Conservation (phyloP, 306 rosid species). For the Neltuma alba region DNA sequence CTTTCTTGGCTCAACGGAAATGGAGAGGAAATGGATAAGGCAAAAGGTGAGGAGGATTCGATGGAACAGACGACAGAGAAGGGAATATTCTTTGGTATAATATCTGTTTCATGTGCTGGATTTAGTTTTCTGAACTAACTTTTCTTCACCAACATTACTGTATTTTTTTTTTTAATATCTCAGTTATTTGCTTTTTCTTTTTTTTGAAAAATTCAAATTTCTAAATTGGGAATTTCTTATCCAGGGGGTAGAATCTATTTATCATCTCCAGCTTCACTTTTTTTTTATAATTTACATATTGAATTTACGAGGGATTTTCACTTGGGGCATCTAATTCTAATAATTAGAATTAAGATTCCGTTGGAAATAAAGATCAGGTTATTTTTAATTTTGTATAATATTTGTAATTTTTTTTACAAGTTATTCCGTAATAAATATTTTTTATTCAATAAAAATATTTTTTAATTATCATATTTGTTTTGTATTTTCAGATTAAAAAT, state of each 20-base stretch:
- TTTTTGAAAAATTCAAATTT: not conserved
- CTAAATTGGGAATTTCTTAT: not conserved
- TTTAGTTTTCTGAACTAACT: not conserved
- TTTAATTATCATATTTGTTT: too few relatives aligned
- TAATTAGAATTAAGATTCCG: too few relatives aligned
- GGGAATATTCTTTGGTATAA: not conserved
- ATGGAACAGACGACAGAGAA: not conserved
- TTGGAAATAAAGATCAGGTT: too few relatives aligned
- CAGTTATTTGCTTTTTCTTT: not conserved
- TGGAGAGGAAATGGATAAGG: constrained; percentile 7
- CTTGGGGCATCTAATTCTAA: too few relatives aligned
- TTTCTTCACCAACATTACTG: not conserved
- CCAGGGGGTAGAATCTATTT: not conserved
- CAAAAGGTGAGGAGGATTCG: not conserved
- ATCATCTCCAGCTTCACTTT: not conserved
- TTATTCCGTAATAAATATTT: too few relatives aligned
- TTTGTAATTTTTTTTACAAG: too few relatives aligned
- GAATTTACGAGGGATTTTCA: too few relatives aligned
- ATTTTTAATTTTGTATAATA: too few relatives aligned
- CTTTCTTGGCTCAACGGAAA: not conserved
- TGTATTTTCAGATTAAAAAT: too few relatives aligned
- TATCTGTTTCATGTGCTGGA: not conserved
- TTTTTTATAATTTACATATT: too few relatives aligned
- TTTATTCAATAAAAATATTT: too few relatives aligned
- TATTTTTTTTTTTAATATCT: not conserved